Base-by-base conservation (phyloP, 495 filamentous ascomycete species). In the Cladorrhinum samala region DNA sequence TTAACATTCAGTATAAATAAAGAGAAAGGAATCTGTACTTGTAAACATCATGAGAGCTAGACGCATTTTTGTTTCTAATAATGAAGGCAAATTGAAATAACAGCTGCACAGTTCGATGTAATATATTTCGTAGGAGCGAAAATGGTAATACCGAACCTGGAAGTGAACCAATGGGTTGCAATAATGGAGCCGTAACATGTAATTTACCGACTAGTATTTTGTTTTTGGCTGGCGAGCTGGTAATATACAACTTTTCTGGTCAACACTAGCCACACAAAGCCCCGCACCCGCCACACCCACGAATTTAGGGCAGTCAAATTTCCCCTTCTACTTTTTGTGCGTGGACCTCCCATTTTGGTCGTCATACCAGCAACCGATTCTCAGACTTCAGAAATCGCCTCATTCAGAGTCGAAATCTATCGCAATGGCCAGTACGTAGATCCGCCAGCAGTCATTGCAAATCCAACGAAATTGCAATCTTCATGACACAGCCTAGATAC, bases 351-450 rank as follows among this genome's bases (percentile, higher is more conserved):
- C 52, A 60, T 58, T 51, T 58, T 37, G 36, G 36, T 54, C 51
- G 43, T 41, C 46, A 58, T 50, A 50, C 49, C 54, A 54, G 54
- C 56, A 55, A 45, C 54, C 51, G 50, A 46, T 59, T 54, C 54
- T 38, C 55, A 61, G 54, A 59, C 55, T 51, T 53, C 37, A 53
- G 56, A 39, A 58, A 61, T 47, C 60, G 57, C 55, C 62, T 56
- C 52, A 60, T 24, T 54, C 53, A 59, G 62, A 67, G 65, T 58
- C 65, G 48, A 64, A 65, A 58, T 58, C 67, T 59, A 62, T 71
- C 68, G 59, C 72, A 72, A 77, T 77, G 74, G 74, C 74, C 67
- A 77, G 74, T 77, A 72, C 47, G 74, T 75, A 43, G 49, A 49
- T 33, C 30, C 49, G n/a, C 21, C 24, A 0, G 20, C 14, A 45